Evolutionary conservation across 2,329 filamentous ascomycete species (phyloP).

Genomic region (Pseudocercospora musae): DNA sequence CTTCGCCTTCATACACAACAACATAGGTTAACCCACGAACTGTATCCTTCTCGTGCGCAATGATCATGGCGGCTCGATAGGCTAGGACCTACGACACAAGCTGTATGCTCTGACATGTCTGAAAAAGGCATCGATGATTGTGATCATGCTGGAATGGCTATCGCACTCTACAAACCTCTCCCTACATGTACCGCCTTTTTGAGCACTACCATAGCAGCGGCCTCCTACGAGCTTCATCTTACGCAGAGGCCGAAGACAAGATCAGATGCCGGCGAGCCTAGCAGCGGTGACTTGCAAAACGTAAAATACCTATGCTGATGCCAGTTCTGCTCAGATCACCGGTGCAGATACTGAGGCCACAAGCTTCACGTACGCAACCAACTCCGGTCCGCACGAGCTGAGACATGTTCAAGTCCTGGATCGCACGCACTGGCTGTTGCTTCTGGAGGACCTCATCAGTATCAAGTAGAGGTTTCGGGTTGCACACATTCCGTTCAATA

Average conservation of each 20-base stretch:
- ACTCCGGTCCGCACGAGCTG: background rate
- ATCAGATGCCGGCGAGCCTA: background rate
- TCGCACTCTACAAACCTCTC: no score
- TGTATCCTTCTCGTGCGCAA: no score
- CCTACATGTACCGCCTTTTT: no score
- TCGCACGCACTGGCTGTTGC: background rate
- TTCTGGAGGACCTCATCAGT: no score
- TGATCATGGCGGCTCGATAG: no score
- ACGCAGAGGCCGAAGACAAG: background rate
- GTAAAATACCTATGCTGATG: background rate
- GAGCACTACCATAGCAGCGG: no score
- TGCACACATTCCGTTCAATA: background rate
- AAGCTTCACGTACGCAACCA: background rate
- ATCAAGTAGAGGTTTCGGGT: background rate
- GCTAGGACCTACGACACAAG: no score
- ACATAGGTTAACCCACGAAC: background rate
- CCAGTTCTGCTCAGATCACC: background rate
- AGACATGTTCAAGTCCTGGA: background rate
- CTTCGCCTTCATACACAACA: background rate
- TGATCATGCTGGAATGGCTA: no score
- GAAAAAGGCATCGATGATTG: no score
- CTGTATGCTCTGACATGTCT: no score
- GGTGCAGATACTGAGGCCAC: background rate
- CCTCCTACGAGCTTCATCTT: background rate
- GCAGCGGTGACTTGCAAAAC: background rate